Conservation (phyloP, 2,329 filamentous ascomycete species). For the Penicillium sp. region DNA sequence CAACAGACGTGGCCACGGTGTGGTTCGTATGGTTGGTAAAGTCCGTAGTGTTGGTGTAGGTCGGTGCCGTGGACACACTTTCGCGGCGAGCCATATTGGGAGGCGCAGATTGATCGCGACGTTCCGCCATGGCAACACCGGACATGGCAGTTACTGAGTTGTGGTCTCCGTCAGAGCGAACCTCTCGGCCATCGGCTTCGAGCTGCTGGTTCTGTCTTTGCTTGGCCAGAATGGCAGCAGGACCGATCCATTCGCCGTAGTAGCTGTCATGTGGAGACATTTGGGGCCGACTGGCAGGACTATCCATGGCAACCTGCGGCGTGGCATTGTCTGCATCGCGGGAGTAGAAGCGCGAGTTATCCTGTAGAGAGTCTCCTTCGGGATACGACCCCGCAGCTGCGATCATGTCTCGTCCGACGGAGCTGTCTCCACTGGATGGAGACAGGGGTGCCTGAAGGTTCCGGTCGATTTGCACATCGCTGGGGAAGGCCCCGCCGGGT, state of each 20-base stretch:
- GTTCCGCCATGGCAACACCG: constrained; percentile 16
- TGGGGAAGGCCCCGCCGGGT: constrained; percentile 95
- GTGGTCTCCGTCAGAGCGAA: constrained; percentile 18
- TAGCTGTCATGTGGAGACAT: constrained; percentile 37
- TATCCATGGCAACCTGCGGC: constrained; percentile 9
- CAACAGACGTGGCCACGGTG: constrained; percentile 32
- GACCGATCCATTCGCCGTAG: constrained; percentile 53
- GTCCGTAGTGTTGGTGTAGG: constrained; percentile 33
- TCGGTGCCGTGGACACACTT: constrained; percentile 33
- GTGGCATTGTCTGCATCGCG: constrained; percentile 14
- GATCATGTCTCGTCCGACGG: constrained; percentile 60
- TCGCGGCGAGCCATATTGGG: constrained; percentile 24
- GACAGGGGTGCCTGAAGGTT: constrained; percentile 75
- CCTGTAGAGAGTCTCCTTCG: constrained; percentile 39
- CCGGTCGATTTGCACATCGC: constrained; percentile 82
- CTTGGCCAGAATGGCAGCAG: constrained; percentile 33
- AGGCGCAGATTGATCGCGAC: constrained; percentile 20
- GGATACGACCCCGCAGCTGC: constrained; percentile 57
- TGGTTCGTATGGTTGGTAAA: constrained; percentile 34
- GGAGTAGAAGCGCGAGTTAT: constrained; percentile 34
- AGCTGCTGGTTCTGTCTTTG: constrained; percentile 20
- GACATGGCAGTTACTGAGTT: constrained; percentile 15
- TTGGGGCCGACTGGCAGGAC: constrained; percentile 6
- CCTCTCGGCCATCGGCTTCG: constrained; percentile 15
- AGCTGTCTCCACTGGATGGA: constrained; percentile 76